phyloP scores from a whole-genome alignment of 352 stramenopile species.

The Phytophthora cactorum region DNA sequence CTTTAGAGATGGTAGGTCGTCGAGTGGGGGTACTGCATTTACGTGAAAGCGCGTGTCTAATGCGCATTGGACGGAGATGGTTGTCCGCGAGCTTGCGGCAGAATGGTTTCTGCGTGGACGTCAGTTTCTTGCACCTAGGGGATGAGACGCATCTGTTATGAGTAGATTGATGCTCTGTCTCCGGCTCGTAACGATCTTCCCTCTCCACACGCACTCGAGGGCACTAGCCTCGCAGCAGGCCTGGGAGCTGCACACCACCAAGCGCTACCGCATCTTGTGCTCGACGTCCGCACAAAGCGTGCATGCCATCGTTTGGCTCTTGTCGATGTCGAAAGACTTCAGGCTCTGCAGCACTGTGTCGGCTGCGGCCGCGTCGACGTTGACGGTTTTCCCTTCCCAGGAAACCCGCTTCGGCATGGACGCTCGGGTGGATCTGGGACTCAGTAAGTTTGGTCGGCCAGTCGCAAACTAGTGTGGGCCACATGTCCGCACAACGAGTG shows the following conservation, averaged over 20 bases:
- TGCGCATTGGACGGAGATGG: neutral
- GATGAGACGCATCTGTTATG: neutral
- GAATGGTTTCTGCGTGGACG: neutral
- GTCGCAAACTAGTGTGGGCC: neutral
- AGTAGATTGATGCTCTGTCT: neutral
- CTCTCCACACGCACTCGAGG: neutral
- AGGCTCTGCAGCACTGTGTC: neutral
- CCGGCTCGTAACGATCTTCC: neutral
- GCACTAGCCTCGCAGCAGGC: neutral
- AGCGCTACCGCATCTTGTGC: neutral
- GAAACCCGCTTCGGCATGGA: neutral
- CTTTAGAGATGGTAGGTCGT: neutral
- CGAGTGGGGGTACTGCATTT: neutral
- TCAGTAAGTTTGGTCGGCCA: neutral
- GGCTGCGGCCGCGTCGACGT: neutral
- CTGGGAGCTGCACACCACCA: neutral
- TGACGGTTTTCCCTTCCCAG: neutral
- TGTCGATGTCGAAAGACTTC: neutral
- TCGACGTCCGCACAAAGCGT: neutral
- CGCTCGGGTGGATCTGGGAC: neutral
- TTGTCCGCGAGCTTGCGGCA: neutral
- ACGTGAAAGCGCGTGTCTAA: neutral
- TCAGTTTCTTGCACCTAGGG: neutral
- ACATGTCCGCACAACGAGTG: neutral
- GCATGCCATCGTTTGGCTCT: neutral